phyloP scores from a whole-genome alignment of 2,329 filamentous ascomycete species.

The Plenodomus lindquistii region DNA sequence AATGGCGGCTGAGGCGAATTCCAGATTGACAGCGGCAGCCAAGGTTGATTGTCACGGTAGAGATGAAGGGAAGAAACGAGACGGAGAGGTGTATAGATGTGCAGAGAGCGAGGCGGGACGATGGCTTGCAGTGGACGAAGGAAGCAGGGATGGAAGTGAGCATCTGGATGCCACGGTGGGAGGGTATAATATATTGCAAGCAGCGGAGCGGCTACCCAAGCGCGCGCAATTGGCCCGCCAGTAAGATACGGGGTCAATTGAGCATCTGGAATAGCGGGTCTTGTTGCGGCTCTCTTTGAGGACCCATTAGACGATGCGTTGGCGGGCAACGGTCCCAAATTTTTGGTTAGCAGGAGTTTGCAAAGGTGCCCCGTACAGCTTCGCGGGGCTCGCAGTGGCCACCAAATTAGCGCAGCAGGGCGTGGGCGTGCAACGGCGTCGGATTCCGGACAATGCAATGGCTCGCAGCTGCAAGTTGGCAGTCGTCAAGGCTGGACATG shows the following conservation, averaged over 20 bases:
- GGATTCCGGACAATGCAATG: conserved; percentile 38
- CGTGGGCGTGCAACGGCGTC: conserved; percentile 40
- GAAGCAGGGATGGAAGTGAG: conserved; percentile 36
- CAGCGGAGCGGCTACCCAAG: conserved; percentile 47
- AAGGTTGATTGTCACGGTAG: not conserved
- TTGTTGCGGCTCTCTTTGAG: conserved; percentile 49
- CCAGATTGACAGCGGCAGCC: conserved; percentile 28
- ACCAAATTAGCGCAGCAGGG: conserved; percentile 44
- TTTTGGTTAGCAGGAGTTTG: conserved; percentile 41
- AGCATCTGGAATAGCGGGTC: conserved; percentile 44
- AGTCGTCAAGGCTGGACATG: conserved; percentile 41
- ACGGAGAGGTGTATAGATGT: conserved; percentile 28
- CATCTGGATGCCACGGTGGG: conserved; percentile 44
- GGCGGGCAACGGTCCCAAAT: conserved; percentile 38
- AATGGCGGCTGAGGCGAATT: not conserved
- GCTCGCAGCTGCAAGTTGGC: conserved; percentile 30
- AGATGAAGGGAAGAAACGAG: conserved; percentile 7
- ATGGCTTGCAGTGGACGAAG: conserved; percentile 43
- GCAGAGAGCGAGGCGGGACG: conserved; percentile 42
- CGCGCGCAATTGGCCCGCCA: conserved; percentile 49
- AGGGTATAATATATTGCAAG: conserved; percentile 48
- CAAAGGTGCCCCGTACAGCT: conserved; percentile 44
- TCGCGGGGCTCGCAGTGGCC: conserved; percentile 44
- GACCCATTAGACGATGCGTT: conserved; percentile 72
- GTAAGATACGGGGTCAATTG: conserved; percentile 56